These are phyloP conservation scores for Fusarium nelsonii DNA, from an alignment of 2,329 filamentous ascomycete genomes.

Conservation along the genomic window DNA sequence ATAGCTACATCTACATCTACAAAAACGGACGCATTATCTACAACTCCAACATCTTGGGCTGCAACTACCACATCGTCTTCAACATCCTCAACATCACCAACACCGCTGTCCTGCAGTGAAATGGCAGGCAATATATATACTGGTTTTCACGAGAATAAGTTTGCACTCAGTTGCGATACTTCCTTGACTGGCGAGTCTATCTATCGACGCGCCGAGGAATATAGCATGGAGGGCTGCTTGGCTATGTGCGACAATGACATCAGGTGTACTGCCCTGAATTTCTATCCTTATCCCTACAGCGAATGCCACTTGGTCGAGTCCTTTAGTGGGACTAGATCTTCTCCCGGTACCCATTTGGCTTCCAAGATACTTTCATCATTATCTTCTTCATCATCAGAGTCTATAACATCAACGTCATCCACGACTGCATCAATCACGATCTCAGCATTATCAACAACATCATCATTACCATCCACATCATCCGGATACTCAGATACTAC, in stretches of 20 bases:
- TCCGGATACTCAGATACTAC: accelerated
- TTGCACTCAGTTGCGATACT: neutral
- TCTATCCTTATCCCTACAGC: neutral
- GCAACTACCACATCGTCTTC: too few relatives aligned
- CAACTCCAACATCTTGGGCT: too few relatives aligned
- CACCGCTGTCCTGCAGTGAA: neutral
- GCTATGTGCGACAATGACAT: neutral
- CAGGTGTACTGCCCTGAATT: neutral
- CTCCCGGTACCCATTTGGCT: neutral
- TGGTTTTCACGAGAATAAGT: neutral
- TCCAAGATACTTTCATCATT: neutral
- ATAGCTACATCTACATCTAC: too few relatives aligned
- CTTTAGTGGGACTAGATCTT: neutral
- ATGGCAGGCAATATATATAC: neutral
- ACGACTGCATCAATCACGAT: neutral
- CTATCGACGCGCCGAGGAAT: neutral
- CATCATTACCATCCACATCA: neutral
- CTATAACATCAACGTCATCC: accelerated
- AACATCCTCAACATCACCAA: neutral
- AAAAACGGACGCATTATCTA: too few relatives aligned
- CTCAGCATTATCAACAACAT: neutral
- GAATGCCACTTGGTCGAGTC: neutral
- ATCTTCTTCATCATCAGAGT: neutral
- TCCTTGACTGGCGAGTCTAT: neutral
- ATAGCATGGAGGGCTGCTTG: neutral